Evolutionary conservation across 2,329 filamentous ascomycete genomes (phyloP), one percentile per base, ranked within the genome.

Genomic region (Coniochaeta sp.): DNA sequence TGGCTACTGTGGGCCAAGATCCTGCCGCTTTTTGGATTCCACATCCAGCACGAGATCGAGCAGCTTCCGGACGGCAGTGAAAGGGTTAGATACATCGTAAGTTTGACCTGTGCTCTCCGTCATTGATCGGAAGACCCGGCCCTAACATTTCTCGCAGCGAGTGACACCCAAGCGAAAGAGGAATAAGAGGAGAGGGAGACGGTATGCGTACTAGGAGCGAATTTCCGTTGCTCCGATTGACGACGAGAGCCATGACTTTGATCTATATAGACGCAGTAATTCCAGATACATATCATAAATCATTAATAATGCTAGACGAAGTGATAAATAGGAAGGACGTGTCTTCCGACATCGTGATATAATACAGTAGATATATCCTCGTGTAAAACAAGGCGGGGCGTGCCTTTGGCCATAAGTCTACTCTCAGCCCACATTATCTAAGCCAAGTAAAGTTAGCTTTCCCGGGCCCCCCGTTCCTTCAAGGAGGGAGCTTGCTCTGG

Each of bases 1-100:
- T 69, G 68, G 67, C 44, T 67, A 9, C 47, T 64, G 33, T 69
- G 68, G 68, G 67, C 66, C 55, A 68, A 69, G 62, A 34, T 68
- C 61, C 63, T 68, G 59, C 68, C 68, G 17, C 60, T 65, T 19
- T 62, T 71, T 59, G 69, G 69, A 12, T 70, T 69, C 58, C 62
- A 67, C 12, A 70, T 71, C 56, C 66, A 70, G 62, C 69, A 71
- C 31, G 69, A 71, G 65, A 66, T 71, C 52, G 65, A 69, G 43
- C 66, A 69, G 63, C 63, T 71, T 61, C 69, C 68, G 24, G 69
- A 71, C 50, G 69, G 69, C 11, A 71, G 68, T 52, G 69, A 71
- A 63, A 62, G 69, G 33, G 69, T 71, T 16, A 69, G 67, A 58
- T 71, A 69, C 58, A 69, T 67, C 63, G 68, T 69, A 59, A 64